Evolutionary conservation across 805 yeast species (phyloP), one percentile per base, ranked within the genome.

Genomic region (Candida hispaniensis): DNA sequence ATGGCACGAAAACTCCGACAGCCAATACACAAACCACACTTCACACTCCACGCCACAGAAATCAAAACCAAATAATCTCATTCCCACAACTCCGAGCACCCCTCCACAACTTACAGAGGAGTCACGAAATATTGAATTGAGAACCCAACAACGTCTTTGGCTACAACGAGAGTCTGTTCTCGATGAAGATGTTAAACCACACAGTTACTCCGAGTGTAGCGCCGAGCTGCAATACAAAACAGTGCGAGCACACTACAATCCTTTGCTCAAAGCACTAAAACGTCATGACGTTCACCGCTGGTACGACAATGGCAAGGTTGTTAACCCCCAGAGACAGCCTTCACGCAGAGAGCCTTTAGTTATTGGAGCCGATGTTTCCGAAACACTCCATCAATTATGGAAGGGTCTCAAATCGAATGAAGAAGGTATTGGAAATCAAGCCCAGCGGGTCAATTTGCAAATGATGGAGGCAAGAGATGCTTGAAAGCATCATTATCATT

Each of bases 101-200:
- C n/a, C n/a, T n/a, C n/a, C n/a, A n/a, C n/a, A n/a, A n/a, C n/a
- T n/a, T n/a, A n/a, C n/a, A n/a, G n/a, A n/a, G n/a, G n/a, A n/a
- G n/a, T n/a, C n/a, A n/a, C n/a, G n/a, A n/a, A n/a, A n/a, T n/a
- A n/a, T n/a, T n/a, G n/a, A n/a, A n/a, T n/a, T n/a, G n/a, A n/a
- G 94, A 57, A 80, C 93, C 0, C 94, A 82, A 50, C 91, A 79
- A 50, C 69, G 75, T 43, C 64, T 83, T 34, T 81, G 93, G 93
- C 59, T 82, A 19, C 93, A 50, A 23, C 12, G 50, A 26, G 51
- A 50, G 7, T 44, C 39, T 14, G 45, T 41, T 6, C 41, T 39
- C 28, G 40, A 32, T n/a, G 36, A 32, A 13, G 28, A 32, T 6
- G 36, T 21, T 9, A 18, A 27, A 13, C 36, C 36, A 3, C 16